phyloP scores from a whole-genome alignment of 75 land plant genomes.

The Cupressus sempervirens region DNA sequence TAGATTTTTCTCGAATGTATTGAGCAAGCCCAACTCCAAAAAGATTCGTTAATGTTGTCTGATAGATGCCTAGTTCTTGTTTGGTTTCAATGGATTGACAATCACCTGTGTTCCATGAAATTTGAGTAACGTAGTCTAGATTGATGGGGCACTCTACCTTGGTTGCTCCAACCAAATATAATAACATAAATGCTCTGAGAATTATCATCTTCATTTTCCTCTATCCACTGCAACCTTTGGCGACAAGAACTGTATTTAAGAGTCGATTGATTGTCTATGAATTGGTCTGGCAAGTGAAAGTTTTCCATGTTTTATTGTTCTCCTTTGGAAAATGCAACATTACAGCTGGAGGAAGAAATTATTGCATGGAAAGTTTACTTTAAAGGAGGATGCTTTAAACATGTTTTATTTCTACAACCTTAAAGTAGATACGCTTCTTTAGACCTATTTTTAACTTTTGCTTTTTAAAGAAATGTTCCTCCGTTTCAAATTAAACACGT shows the following conservation, averaged over 20 bases:
- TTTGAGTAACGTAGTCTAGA: background rate
- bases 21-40: constrained; percentile 48
- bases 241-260: background rate
- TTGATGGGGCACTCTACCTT: background rate
- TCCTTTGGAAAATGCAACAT: no score
- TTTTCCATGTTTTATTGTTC: no score
- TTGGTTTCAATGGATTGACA: background rate
- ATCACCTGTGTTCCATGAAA: background rate
- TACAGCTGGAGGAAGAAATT: no score
- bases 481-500: no score
- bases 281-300: no score
- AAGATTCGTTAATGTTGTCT: constrained; percentile 38
- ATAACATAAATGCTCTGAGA: background rate
- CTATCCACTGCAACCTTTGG: background rate
- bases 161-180: background rate
- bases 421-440: no score
- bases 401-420: no score
- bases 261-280: no score
- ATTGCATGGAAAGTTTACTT: no score
- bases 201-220: background rate
- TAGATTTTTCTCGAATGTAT: constrained; percentile 43
- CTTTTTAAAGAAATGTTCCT: no score
- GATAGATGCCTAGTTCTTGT: constrained; percentile 22
- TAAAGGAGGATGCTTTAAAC: no score
- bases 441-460: no score